Evolutionary conservation across 164 flowering plant species (phyloP).

Genomic region (Sedum album): DNA sequence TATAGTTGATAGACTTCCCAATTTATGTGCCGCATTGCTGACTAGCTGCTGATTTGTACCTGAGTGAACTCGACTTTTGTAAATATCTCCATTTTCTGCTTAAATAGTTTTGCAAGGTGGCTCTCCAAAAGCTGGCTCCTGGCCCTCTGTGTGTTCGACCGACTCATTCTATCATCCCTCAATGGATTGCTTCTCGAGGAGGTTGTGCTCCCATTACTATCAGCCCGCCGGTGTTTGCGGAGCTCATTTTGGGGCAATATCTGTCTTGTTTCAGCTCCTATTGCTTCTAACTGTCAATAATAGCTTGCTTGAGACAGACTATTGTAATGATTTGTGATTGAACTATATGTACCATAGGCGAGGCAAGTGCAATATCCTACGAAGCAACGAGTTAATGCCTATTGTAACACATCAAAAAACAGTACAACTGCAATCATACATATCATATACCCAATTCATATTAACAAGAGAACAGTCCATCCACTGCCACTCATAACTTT

Average conservation of each 20-base stretch:
- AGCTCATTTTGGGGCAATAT: conserved; percentile 55
- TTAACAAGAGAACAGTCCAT: background rate
- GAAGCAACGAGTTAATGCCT: background rate
- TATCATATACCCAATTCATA: background rate
- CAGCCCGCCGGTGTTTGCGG: conserved; percentile 70
- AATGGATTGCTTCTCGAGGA: conserved; percentile 90
- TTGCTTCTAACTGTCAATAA: conserved; percentile 48
- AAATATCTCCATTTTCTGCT: conserved; percentile 94
- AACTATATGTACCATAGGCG: background rate
- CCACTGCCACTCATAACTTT: background rate
- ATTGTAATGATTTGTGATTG: background rate
- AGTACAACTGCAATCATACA: background rate
- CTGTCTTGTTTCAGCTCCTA: conserved; percentile 67
- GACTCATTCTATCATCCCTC: conserved; percentile 58
- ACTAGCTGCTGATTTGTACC: conserved; percentile 28
- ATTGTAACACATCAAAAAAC: background rate
- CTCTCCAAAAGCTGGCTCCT: conserved; percentile 95
- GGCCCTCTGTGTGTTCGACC: conserved; percentile 73
- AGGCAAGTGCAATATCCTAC: background rate
- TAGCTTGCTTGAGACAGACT: background rate
- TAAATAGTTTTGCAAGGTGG: conserved; percentile 91
- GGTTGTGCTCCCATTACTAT: conserved; percentile 86
- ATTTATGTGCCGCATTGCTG: background rate
- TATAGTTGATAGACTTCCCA: background rate
- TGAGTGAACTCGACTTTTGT: conserved; percentile 89